A percentile compares a stretch with the other conserved stretches of the same genome.
These are phyloP conservation scores for Zygotorulaspora sp. DNA, from an alignment of 805 yeast species.

Conservation along the genomic window DNA sequence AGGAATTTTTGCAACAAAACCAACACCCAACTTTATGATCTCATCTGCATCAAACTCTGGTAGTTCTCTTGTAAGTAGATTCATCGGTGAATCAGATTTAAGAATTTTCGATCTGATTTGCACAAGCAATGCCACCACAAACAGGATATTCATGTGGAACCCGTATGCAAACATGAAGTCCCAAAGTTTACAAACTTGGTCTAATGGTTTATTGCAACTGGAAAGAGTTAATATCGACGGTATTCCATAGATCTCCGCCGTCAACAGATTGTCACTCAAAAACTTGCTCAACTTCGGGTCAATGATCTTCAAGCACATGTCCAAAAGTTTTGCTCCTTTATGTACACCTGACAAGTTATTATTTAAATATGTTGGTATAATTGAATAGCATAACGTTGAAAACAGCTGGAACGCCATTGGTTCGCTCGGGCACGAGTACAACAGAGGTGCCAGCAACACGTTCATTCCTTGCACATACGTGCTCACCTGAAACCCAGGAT, in stretches of 20 bases:
- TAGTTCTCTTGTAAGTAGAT: constrained; percentile 57
- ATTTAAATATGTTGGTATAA: constrained; percentile 73
- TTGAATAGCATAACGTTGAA: constrained; percentile 52
- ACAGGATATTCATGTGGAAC: constrained; percentile 76
- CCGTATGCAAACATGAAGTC: constrained; percentile 91
- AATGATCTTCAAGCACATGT: constrained; percentile 60
- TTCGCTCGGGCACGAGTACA: constrained; percentile 71
- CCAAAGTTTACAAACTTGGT: constrained; percentile 76
- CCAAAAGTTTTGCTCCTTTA: constrained; percentile 69
- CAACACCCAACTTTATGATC: constrained; percentile 70
- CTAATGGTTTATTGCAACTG: constrained; percentile 83
- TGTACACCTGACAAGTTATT: constrained; percentile 79
- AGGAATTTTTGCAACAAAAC: constrained; percentile 74
- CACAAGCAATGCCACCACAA: constrained; percentile 77
- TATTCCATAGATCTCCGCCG: constrained; percentile 83
- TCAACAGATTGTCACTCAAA: constrained; percentile 42
- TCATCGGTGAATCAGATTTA: constrained; percentile 60
- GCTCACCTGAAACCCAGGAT: constrained; percentile 17
- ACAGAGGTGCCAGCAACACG: constrained; percentile 77
- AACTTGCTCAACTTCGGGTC: constrained; percentile 67
- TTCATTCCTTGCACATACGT: constrained; percentile 90
- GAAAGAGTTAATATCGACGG: constrained; percentile 78
- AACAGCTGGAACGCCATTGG: constrained; percentile 79
- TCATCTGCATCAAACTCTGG: constrained; percentile 70
- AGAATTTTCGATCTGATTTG: constrained; percentile 62